Evolutionary conservation across 2,329 filamentous ascomycete species (phyloP), one percentile per base, ranked within the genome.

Genomic region (Fusarium sacchari): DNA sequence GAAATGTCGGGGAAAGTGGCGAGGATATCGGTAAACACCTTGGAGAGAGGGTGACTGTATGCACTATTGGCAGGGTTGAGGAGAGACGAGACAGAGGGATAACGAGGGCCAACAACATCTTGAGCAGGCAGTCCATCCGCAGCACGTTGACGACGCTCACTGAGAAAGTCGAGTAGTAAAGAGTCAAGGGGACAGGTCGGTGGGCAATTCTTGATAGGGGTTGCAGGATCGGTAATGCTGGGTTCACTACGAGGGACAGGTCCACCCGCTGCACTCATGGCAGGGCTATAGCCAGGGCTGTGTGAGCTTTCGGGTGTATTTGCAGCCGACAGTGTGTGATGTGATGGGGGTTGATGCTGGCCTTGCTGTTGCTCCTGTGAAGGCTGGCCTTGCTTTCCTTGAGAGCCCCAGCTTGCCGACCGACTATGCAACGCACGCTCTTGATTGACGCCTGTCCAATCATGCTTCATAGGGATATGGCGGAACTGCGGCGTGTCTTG

Each of bases 21-120:
- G 17, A 97, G 85, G 66, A 97, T 94, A 80, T 97, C 94, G 46
- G 93, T 95, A 79, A 97, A 94, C 20, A 97, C 89, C 74, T 94
- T 94, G 12, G 94, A 96, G 4, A 97, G 85, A 2, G 94, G 94
- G 77, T 97, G 94, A 4, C 91, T 89, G 76, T 88, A 87, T 13
- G 84, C 84, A 68, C 86, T 87, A 57, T 87, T 87, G 44, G 90
- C 85, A 1, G 93, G 93, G 78, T 96, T 94, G 43, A 96, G 88
- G 9, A 97, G 87, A 2, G 92, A 93, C 0, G 91, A 92, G 64
- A 97, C 93, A 64, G 92, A 93, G 4, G 94, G 94, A 78, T 97
- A 95, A 20, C 89, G 86, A 2, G 94, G 94, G 1, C 94, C 94
- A 13, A 94, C 87, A 14, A 96, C 88, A 49, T 92, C 89, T 44